Evolutionary conservation across 2,329 filamentous ascomycete genomes (phyloP).

Genomic region (Phoma sp.): DNA sequence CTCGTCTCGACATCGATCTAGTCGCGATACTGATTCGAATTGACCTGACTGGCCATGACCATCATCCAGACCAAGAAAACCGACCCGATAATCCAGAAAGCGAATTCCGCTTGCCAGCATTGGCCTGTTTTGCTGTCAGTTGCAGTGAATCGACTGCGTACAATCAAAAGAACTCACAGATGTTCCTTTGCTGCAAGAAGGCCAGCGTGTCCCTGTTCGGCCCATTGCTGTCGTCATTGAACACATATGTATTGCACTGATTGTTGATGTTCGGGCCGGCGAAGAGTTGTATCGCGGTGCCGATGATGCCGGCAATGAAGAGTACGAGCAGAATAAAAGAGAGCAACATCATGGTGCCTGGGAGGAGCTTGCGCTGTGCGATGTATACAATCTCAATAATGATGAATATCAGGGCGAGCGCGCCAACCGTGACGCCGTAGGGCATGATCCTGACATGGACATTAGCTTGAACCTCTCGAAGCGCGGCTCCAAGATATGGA

Average conservation of each 20-base stretch:
- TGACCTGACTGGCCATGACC: slow-evolving; percentile 65
- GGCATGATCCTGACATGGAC: slow-evolving; percentile 64
- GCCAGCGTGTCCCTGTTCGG: slow-evolving; percentile 63
- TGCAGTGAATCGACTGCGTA: too few species aligned
- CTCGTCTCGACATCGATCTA: background rate
- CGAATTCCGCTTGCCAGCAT: slow-evolving; percentile 68
- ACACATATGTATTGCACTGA: slow-evolving; percentile 64
- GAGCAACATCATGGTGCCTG: slow-evolving; percentile 64
- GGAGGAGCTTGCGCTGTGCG: slow-evolving; percentile 61
- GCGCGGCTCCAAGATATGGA: background rate
- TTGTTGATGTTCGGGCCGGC: slow-evolving; percentile 63
- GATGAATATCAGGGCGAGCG: slow-evolving; percentile 64
- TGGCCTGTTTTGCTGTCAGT: slow-evolving; percentile 52
- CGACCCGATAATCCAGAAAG: slow-evolving; percentile 67
- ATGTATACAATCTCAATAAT: slow-evolving; percentile 64
- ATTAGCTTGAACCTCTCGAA: background rate
- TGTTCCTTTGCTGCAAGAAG: slow-evolving; percentile 67
- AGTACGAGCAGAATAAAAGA: slow-evolving; percentile 67
- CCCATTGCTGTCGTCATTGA: slow-evolving; percentile 53
- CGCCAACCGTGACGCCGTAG: slow-evolving; percentile 64
- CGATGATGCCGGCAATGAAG: slow-evolving; percentile 67
- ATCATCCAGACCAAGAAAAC: slow-evolving; percentile 73
- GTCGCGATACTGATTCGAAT: slow-evolving; percentile 49
- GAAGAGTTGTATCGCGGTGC: slow-evolving; percentile 67
- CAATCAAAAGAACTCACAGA: slow-evolving; percentile 55